Evolutionary conservation across 2,329 filamentous ascomycete genomes (phyloP).

Genomic region (Diaporthe aspalathi): DNA sequence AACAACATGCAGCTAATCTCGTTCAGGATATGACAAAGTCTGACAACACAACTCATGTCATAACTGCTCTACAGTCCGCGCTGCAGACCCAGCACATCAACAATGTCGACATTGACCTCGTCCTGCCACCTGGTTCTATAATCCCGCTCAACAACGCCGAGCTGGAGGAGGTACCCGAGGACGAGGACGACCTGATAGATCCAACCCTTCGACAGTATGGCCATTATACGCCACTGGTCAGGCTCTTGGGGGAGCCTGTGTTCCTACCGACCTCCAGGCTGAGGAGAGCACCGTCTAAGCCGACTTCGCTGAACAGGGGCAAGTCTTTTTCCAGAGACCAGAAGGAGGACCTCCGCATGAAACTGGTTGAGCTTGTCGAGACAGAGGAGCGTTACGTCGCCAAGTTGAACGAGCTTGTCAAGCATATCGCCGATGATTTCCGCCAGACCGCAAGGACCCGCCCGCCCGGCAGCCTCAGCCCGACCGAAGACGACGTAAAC

Average conservation of each 20-base stretch:
- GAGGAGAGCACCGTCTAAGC: constrained; percentile 86
- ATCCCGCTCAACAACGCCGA: constrained; percentile 71
- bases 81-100: constrained; percentile 84
- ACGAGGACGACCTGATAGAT: constrained; percentile 75
- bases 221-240: constrained; percentile 79
- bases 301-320: constrained; percentile 81
- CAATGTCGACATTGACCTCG: constrained; percentile 88
- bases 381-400: constrained; percentile 94
- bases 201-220: constrained; percentile 78
- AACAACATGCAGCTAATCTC: constrained; percentile 92
- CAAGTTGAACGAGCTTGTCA: constrained; percentile 86
- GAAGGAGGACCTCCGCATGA: constrained; percentile 85
- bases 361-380: constrained; percentile 89
- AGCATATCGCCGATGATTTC: constrained; percentile 83
- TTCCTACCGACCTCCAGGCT: constrained; percentile 89
- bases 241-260: constrained; percentile 82
- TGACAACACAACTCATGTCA: constrained; percentile 79
- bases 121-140: constrained; percentile 83
- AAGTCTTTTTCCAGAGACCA: constrained; percentile 83
- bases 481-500: constrained; percentile 77
- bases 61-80: constrained; percentile 78
- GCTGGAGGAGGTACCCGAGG: constrained; percentile 67
- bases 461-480: constrained; percentile 72
- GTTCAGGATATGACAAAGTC: constrained; percentile 86
- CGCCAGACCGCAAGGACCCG: constrained; percentile 74